Evolutionary conservation across 805 yeast genomes (phyloP).

Genomic region (Candida andamanensis): DNA sequence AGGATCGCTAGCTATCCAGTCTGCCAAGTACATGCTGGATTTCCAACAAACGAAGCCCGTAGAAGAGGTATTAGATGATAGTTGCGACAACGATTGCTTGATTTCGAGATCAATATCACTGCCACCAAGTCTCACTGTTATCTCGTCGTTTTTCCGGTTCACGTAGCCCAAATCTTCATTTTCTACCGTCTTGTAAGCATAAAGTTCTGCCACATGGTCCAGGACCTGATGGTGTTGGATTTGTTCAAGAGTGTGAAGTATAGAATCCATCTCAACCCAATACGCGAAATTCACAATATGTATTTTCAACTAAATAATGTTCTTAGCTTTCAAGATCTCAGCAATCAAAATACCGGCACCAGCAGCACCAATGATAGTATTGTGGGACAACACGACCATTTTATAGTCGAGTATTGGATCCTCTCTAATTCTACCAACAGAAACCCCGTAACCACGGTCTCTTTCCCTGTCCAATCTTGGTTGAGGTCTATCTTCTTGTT

Average conservation of each 20-base stretch:
- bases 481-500: conserved; percentile 91
- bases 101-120: conserved; percentile 23
- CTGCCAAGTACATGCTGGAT: conserved; percentile 42
- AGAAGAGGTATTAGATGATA: conserved; percentile 36
- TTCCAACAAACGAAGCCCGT: conserved; percentile 61
- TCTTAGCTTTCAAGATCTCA: conserved; percentile 77
- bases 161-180: conserved; percentile 32
- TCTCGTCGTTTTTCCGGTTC: conserved; percentile 19
- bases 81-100: conserved; percentile 28
- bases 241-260: conserved; percentile 15
- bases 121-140: conserved; percentile 18
- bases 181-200: conserved; percentile 22
- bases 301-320: conserved; percentile 45
- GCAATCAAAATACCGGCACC: conserved; percentile 97
- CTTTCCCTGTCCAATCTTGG: conserved; percentile 96
- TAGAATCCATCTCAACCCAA: neutral
- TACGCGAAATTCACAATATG: no score
- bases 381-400: conserved; percentile 96
- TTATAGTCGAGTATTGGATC: conserved; percentile 92
- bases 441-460: conserved; percentile 88
- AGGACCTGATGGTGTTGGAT: conserved; percentile 17
- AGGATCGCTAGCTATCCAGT: conserved; percentile 44
- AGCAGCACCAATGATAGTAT: conserved; percentile 97
- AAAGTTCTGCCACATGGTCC: conserved; percentile 30
- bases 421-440: conserved; percentile 90